A percentile compares a stretch with the other conserved stretches of the same genome.
phyloP scores from a whole-genome alignment of 306 rosid species.

The Benincasa hispida region DNA sequence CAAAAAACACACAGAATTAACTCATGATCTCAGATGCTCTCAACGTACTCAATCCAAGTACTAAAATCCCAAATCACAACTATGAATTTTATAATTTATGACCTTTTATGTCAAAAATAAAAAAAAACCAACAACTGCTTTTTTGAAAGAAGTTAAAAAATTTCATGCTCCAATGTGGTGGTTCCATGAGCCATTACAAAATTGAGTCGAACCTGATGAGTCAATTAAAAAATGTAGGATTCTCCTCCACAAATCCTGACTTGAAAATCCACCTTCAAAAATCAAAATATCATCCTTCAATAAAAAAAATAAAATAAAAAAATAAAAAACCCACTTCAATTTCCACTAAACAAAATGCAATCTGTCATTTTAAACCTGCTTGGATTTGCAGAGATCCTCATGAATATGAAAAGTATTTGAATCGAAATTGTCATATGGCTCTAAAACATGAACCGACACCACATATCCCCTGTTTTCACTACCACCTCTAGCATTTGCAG shows the following conservation, averaged over 20 bases:
- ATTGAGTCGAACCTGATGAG: slow-evolving; percentile 26
- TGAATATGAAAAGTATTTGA: slow-evolving; percentile 39
- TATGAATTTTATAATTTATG: no score
- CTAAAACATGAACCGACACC: slow-evolving; percentile 22
- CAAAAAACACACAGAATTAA: no score
- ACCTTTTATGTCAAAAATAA: no score
- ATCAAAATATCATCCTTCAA: neutral
- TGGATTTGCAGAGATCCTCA: slow-evolving; percentile 39
- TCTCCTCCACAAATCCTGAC: slow-evolving; percentile 29
- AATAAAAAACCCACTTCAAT: neutral
- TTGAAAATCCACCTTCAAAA: slow-evolving; percentile 35
- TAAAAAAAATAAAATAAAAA: neutral
- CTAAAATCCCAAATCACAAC: no score
- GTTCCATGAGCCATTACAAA: slow-evolving; percentile 29
- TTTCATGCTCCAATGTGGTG: slow-evolving; percentile 19
- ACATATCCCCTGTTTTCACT: slow-evolving; percentile 25
- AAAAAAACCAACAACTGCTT: no score
- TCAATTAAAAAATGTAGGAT: slow-evolving; percentile 23
- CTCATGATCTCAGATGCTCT: no score
- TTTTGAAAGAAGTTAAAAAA: no score
- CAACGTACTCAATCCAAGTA: no score
- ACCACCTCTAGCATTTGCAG: slow-evolving; percentile 21
- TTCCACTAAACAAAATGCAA: neutral
- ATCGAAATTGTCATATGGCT: slow-evolving; percentile 17
- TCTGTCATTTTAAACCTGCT: slow-evolving; percentile 13